These are phyloP conservation scores for Fusarium sp. DNA, from an alignment of 2,329 filamentous ascomycete genomes.

Conservation along the genomic window DNA sequence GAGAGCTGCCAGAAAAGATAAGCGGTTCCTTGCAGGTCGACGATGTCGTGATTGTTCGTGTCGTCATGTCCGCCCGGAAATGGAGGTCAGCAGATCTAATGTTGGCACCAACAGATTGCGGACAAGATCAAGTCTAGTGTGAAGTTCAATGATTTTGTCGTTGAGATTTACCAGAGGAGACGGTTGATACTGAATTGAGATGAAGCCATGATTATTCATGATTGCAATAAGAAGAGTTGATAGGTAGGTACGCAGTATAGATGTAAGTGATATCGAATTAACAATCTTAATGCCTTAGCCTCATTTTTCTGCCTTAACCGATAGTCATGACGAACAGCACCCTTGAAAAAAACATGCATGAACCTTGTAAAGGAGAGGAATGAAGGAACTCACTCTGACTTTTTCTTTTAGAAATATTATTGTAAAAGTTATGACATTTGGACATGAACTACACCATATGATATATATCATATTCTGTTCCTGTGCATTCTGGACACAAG, in stretches of 20 bases:
- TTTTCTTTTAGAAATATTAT: not conserved
- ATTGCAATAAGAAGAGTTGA: not conserved
- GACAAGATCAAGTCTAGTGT: not conserved
- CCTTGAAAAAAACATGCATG: not conserved
- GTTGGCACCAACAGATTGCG: not conserved
- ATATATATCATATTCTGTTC: not conserved
- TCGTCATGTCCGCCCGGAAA: slow-evolving; percentile 25
- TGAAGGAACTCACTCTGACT: not conserved
- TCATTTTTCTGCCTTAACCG: slow-evolving; percentile 26
- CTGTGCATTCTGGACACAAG: not conserved
- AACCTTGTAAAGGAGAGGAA: not conserved
- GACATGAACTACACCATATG: not conserved
- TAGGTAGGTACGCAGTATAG: not conserved
- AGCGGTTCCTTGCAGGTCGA: slow-evolving; percentile 39
- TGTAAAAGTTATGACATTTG: not conserved
- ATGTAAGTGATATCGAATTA: not conserved
- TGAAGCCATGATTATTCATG: not conserved
- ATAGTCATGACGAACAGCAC: not conserved
- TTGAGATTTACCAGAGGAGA: not conserved
- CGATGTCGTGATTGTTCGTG: slow-evolving; percentile 34
- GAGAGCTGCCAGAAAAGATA: slow-evolving; percentile 22
- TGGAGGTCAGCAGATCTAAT: slow-evolving; percentile 24
- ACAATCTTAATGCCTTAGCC: slow-evolving; percentile 29
- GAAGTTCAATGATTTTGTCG: not conserved
- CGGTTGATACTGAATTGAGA: not conserved